These are phyloP conservation scores for Kwoniella mangroviensis DNA, from an alignment of 768 basidiomycete genomes.

Conservation along the genomic window DNA sequence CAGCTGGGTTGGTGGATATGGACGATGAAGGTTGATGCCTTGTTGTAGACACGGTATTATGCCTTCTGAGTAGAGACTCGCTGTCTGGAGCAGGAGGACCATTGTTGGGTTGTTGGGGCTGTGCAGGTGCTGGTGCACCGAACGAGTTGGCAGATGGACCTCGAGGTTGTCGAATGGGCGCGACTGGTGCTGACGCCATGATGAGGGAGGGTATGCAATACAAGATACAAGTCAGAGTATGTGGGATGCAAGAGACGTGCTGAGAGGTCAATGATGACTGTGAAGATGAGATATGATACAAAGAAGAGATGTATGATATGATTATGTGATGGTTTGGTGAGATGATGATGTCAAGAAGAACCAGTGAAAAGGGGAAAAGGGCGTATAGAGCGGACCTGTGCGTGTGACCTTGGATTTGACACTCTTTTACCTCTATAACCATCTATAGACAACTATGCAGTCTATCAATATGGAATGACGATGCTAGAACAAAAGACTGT, in stretches of 20 bases:
- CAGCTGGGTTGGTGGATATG: slow-evolving; percentile 43
- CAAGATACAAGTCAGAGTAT: background rate
- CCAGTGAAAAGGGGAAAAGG: slow-evolving; percentile 50
- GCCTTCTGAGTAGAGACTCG: slow-evolving; percentile 37
- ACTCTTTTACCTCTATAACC: too few relatives aligned
- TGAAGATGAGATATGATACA: background rate
- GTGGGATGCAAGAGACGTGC: background rate
- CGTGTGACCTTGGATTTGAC: slow-evolving; percentile 22
- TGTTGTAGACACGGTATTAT: slow-evolving; percentile 42
- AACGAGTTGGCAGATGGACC: slow-evolving; percentile 47
- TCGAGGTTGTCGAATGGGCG: slow-evolving; percentile 47
- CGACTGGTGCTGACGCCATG: slow-evolving; percentile 28
- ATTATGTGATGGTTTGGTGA: background rate
- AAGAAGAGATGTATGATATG: background rate
- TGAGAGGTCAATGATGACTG: background rate
- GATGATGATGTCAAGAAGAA: background rate
- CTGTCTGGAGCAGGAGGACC: slow-evolving; percentile 42
- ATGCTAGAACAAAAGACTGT: too few relatives aligned
- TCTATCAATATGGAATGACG: too few relatives aligned
- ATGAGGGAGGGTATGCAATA: background rate
- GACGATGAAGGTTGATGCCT: slow-evolving; percentile 42
- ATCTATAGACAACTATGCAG: too few relatives aligned
- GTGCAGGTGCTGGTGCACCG: slow-evolving; percentile 22
- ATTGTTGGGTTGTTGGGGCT: slow-evolving; percentile 1
- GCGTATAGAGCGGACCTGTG: slow-evolving; percentile 81